Evolutionary conservation across 2,329 filamentous ascomycete genomes (phyloP).

Genomic region (Penicillium palitans): DNA sequence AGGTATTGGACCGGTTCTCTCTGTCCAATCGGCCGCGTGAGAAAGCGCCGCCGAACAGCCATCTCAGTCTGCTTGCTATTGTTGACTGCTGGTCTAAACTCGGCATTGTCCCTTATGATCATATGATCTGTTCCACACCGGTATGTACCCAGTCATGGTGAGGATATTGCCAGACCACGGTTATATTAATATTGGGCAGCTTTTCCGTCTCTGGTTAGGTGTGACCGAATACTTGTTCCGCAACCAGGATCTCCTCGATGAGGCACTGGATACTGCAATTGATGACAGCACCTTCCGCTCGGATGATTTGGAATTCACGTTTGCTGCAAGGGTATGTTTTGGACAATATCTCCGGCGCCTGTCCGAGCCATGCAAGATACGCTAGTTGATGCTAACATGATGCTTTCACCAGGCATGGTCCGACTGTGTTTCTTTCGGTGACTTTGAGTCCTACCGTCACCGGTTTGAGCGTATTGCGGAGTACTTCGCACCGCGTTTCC

Average conservation of each 20-base stretch:
- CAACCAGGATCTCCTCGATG: slow-evolving; percentile 75
- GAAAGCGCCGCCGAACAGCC: slow-evolving; percentile 77
- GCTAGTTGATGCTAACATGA: neutral
- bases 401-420: slow-evolving; percentile 70
- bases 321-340: slow-evolving; percentile 71
- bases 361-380: neutral
- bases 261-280: slow-evolving; percentile 80
- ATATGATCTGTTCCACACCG: slow-evolving; percentile 99
- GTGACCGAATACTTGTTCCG: slow-evolving; percentile 97
- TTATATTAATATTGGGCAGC: slow-evolving; percentile 40
- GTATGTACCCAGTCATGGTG: slow-evolving; percentile 45
- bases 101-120: slow-evolving; percentile 93
- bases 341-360: neutral
- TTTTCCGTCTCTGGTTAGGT: slow-evolving; percentile 94
- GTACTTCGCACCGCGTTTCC: slow-evolving; percentile 89
- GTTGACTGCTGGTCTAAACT: slow-evolving; percentile 98
- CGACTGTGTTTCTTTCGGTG: slow-evolving; percentile 84
- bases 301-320: slow-evolving; percentile 96
- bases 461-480: slow-evolving; percentile 85
- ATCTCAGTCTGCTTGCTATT: slow-evolving; percentile 90
- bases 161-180: neutral
- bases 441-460: slow-evolving; percentile 90
- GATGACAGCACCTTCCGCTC: slow-evolving; percentile 89
- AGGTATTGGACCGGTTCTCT: slow-evolving; percentile 84
- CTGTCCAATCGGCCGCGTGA: slow-evolving; percentile 69